phyloP scores from a whole-genome alignment of 768 basidiomycete species.

The Chalciporus piperatus region DNA sequence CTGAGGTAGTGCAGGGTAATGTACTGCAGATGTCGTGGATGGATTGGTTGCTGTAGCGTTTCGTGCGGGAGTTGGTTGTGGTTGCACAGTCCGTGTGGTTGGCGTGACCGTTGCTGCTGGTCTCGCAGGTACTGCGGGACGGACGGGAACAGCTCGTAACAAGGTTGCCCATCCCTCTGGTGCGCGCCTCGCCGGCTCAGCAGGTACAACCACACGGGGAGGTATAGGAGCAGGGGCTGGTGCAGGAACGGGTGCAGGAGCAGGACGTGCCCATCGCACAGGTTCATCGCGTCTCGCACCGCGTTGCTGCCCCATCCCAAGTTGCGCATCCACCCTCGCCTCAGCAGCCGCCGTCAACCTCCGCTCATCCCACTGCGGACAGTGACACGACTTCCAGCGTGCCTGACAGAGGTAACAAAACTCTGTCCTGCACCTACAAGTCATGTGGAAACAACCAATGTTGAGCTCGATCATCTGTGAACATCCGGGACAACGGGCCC shows the following conservation, averaged over 20 bases:
- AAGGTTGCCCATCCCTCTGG: too few relatives aligned
- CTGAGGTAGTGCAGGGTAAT: neutral
- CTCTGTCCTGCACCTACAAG: constrained; percentile 36
- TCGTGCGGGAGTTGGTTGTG: neutral
- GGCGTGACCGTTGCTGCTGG: neutral
- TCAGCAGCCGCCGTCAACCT: constrained; percentile 39
- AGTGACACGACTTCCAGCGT: constrained; percentile 62
- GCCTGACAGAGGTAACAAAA: constrained; percentile 49
- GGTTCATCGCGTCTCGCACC: constrained; percentile 33
- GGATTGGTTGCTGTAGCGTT: constrained; percentile 3
- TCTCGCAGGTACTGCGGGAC: neutral
- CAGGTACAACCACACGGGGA: neutral
- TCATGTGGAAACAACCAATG: constrained; percentile 40
- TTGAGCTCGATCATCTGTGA: constrained; percentile 37
- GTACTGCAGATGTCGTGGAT: neutral
- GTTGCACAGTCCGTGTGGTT: neutral
- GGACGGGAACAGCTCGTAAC: neutral
- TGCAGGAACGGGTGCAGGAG: neutral
- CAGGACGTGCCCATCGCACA: constrained; percentile 5
- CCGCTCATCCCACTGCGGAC: constrained; percentile 65
- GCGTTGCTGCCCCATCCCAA: constrained; percentile 30
- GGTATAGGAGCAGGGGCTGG: neutral
- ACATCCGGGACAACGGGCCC: constrained; percentile 41
- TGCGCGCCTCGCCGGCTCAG: neutral
- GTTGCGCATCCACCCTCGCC: constrained; percentile 39